phyloP scores from a whole-genome alignment of 1,284 basidiomycete species.

The Papiliotrema terrestris region DNA sequence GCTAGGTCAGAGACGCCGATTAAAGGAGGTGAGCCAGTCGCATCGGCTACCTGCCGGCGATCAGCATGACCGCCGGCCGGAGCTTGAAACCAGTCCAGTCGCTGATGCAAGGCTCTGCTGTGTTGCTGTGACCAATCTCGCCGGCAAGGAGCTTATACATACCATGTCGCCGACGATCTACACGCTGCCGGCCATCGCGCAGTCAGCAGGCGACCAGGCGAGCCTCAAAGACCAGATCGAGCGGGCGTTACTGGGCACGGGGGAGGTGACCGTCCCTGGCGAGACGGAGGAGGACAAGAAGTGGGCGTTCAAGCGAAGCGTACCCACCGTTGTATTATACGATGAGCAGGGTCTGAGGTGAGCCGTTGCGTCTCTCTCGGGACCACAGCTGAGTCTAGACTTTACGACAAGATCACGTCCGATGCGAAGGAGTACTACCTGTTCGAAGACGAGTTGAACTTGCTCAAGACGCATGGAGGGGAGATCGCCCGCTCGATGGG shows the following conservation, averaged over 20 bases:
- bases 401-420: slow-evolving; percentile 65
- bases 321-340: slow-evolving; percentile 85
- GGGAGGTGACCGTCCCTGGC: slow-evolving; percentile 33
- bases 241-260: slow-evolving; percentile 24
- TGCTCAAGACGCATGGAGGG: slow-evolving; percentile 51
- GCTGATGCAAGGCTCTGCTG: too few species aligned
- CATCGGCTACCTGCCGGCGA: too few species aligned
- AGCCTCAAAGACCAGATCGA: slow-evolving; percentile 37
- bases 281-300: slow-evolving; percentile 28
- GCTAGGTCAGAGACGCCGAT: too few species aligned
- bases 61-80: too few species aligned
- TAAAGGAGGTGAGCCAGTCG: too few species aligned
- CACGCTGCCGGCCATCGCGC: slow-evolving; percentile 13
- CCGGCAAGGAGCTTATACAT: background rate
- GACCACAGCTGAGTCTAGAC: slow-evolving; percentile 14
- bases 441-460: slow-evolving; percentile 58
- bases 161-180: slow-evolving; percentile 7
- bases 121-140: background rate
- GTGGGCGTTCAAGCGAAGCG: slow-evolving; percentile 55
- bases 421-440: slow-evolving; percentile 83
- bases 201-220: slow-evolving; percentile 2
- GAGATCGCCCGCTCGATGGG: slow-evolving; percentile 56
- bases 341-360: slow-evolving; percentile 71
- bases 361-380: slow-evolving; percentile 6
- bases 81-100: too few species aligned